phyloP scores from a whole-genome alignment of 2,329 filamentous ascomycete genomes.

The Fusarium irregulare region DNA sequence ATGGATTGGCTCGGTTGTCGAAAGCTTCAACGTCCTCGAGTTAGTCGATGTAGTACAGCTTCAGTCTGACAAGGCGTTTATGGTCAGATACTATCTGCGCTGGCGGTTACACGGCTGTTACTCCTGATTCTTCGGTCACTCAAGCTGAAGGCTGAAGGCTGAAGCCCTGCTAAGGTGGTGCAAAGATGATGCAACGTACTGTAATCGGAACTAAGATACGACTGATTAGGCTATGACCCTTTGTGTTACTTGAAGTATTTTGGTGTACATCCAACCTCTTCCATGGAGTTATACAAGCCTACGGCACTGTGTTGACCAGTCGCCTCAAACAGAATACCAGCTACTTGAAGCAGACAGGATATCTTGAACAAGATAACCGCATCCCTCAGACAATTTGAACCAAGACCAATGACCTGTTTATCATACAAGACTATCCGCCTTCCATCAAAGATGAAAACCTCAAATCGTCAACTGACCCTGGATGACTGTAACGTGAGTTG shows the following conservation, averaged over 20 bases:
- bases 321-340: not conserved
- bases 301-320: not conserved
- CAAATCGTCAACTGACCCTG: slow-evolving; percentile 3
- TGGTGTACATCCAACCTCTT: not conserved
- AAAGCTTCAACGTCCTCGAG: slow-evolving; percentile 5
- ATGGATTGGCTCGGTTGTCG: slow-evolving; percentile 18
- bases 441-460: not conserved
- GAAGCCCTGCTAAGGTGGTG: slow-evolving; percentile 30
- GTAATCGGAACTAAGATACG: slow-evolving; percentile 9
- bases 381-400: not conserved
- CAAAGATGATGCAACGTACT: slow-evolving; percentile 38
- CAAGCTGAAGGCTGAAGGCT: not conserved
- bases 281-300: not conserved
- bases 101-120: slow-evolving; percentile 27
- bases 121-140: slow-evolving; percentile 3
- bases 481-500: slow-evolving; percentile 36
- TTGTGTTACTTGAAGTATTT: slow-evolving; percentile 5
- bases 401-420: no score
- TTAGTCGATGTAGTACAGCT: slow-evolving; percentile 1
- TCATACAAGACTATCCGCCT: not conserved
- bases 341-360: not conserved
- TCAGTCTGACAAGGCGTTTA: slow-evolving; percentile 24
- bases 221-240: slow-evolving; percentile 21
- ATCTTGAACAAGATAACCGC: not conserved
- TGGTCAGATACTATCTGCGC: slow-evolving; percentile 24